Evolutionary conservation across 2,329 filamentous ascomycete genomes (phyloP).

Genomic region (Plectosphaerella plurivora): DNA sequence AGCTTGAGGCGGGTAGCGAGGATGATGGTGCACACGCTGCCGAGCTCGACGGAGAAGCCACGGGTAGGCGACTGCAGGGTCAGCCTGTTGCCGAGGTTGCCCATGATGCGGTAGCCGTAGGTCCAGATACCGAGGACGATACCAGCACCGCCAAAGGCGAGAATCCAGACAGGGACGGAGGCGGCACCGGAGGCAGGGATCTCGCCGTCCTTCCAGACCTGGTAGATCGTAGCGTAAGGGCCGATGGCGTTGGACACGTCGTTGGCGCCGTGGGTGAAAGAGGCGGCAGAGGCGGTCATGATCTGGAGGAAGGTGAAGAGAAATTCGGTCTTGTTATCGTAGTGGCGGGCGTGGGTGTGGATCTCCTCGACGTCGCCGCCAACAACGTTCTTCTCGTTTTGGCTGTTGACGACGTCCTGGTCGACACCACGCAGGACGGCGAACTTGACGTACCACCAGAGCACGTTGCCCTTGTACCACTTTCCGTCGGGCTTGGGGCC

Average conservation of each 20-base stretch:
- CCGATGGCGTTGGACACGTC: slow-evolving; percentile 61
- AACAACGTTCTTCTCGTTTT: slow-evolving; percentile 34
- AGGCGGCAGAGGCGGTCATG: slow-evolving; percentile 57
- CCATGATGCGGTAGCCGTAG: slow-evolving; percentile 55
- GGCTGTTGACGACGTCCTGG: slow-evolving; percentile 24
- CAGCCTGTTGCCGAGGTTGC: slow-evolving; percentile 52
- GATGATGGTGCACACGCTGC: slow-evolving; percentile 58
- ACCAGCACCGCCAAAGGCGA: slow-evolving; percentile 29
- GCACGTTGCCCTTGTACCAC: slow-evolving; percentile 31
- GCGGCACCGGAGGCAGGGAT: slow-evolving; percentile 29
- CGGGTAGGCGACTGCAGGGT: slow-evolving; percentile 52
- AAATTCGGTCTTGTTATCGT: slow-evolving; percentile 58
- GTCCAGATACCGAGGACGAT: slow-evolving; percentile 44
- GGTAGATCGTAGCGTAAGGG: slow-evolving; percentile 58
- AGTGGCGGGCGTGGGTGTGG: slow-evolving; percentile 54
- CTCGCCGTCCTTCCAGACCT: slow-evolving; percentile 49
- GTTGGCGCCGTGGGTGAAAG: slow-evolving; percentile 64
- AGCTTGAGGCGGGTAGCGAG: slow-evolving; percentile 57
- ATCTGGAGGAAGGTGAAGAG: slow-evolving; percentile 57
- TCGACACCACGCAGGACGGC: slow-evolving; percentile 36
- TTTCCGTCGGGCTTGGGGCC: slow-evolving; percentile 28
- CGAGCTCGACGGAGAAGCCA: slow-evolving; percentile 43
- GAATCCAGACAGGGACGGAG: slow-evolving; percentile 55
- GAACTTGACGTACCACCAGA: slow-evolving; percentile 35
- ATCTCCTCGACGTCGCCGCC: slow-evolving; percentile 48